Percentiles rank a stretch among this genome's conserved stretches.
Evolutionary conservation across 2,329 filamentous ascomycete genomes (phyloP).

Genomic region (Colletotrichum endophyticum): DNA sequence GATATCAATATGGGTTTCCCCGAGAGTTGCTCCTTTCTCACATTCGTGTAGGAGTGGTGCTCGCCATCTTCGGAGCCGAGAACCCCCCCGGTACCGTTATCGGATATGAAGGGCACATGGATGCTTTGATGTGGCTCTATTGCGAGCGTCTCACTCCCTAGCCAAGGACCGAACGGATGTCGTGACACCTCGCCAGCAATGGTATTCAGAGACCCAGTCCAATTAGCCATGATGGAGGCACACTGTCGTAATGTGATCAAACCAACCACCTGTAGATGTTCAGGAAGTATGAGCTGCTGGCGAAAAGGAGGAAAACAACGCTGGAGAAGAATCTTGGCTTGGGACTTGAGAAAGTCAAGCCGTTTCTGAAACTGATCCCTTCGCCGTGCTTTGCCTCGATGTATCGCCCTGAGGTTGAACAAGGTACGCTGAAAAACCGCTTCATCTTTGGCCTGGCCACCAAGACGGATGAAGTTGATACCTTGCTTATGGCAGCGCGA

Average conservation of each 20-base stretch:
- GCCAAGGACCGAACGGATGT: not conserved
- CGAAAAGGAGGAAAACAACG: not conserved
- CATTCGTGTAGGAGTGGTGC: not conserved
- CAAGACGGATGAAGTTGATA: conserved; percentile 65
- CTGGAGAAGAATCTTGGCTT: not conserved
- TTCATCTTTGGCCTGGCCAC: conserved; percentile 70
- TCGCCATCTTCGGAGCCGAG: not conserved
- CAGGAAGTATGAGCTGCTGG: not conserved
- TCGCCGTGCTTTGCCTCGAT: conserved; percentile 3
- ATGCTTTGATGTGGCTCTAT: not conserved
- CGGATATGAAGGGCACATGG: not conserved
- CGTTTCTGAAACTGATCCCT: not conserved
- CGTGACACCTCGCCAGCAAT: not conserved
- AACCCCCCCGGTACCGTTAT: not conserved
- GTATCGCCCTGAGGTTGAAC: conserved; percentile 58
- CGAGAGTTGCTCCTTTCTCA: conserved; percentile 57
- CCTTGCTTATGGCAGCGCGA: conserved; percentile 56
- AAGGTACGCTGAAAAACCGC: conserved; percentile 71
- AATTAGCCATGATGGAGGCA: conserved; percentile 10
- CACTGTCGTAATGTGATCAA: not conserved
- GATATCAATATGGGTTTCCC: conserved; percentile 43
- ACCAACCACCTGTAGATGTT: not conserved
- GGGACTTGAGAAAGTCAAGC: not conserved
- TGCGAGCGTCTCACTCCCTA: not conserved
- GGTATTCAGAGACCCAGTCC: not conserved